Evolutionary conservation across 192 early-diverging fungal genomes (phyloP), one percentile per base, ranked within the genome.

Genomic region (Coemansia sp.): DNA sequence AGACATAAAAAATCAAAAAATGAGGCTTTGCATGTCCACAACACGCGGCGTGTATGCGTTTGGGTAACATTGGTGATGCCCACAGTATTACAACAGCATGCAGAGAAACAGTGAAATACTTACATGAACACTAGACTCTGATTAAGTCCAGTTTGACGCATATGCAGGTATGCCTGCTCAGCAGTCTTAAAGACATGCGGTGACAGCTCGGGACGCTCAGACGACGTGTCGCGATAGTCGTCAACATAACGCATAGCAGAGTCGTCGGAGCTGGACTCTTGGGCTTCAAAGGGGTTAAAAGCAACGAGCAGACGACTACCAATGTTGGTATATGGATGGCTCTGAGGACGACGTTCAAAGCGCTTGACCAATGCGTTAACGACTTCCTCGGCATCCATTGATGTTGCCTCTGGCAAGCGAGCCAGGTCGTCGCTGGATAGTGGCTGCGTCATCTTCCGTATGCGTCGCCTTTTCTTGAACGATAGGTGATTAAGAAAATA

Each of bases 161-260:
- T 85, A 52, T 90, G 88, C 25, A 92, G 83, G 61, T 93, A 93
- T 2, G 91, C 86, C 53, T 82, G 84, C 46, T 86, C 86, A 10
- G 92, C 92, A 6, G 89, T 82, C 51, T 85, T 87, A 62, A 87
- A 93, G 25, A 89, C 80, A 59, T 93, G 89, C 29, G 91, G 90
- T 1, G 76, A 56, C 57, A 88, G 66, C 57, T 69, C 55, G 22
- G 84, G 66, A 25, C 80, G 63, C 61, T 74, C 61, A 0, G 65
- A 51, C 11, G 78, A 78, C 4, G 84, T 87, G 50, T 88, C 84
- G 70, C 90, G 89, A 68, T 91, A 92, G 55, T 85, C 84, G n/a
- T 83, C 78, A 42, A 91, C 88, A 71, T 94, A 92, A 21, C 91
- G 84, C 73, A 94, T 88, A 9, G 88, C 74, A 25, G 83, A 78